These are phyloP conservation scores for Cystobasidiopsis lactophilus DNA, from an alignment of 768 basidiomycete genomes.

Conservation along the genomic window DNA sequence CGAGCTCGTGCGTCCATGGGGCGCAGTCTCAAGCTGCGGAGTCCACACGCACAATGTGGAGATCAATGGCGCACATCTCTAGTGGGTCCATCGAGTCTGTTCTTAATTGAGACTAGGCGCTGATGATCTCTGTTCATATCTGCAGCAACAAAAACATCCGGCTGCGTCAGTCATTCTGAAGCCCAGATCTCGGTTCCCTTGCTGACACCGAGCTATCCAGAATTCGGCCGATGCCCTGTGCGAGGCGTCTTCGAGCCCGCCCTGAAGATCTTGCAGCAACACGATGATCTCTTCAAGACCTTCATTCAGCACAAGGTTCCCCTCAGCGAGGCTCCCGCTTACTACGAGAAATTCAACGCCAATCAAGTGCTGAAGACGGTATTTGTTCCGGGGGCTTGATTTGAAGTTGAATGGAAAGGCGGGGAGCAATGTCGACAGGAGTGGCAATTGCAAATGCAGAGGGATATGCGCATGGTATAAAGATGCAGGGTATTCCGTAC, in stretches of 20 bases:
- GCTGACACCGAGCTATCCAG: neutral
- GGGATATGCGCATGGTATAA: too few species aligned
- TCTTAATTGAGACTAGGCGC: too few species aligned
- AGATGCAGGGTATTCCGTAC: too few species aligned
- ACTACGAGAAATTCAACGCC: neutral
- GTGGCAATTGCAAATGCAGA: too few species aligned
- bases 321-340: neutral
- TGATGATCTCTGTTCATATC: too few species aligned
- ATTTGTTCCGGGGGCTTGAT: too few species aligned
- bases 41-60: conserved; percentile 3
- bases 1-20: conserved; percentile 21
- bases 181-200: neutral
- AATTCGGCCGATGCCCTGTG: conserved; percentile 11
- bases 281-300: conserved; percentile 6
- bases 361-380: too few species aligned
- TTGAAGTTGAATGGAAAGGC: too few species aligned
- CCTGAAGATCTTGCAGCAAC: conserved; percentile 2
- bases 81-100: too few species aligned
- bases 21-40: conserved; percentile 21
- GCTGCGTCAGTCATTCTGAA: neutral
- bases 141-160: conserved; percentile 10
- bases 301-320: conserved; percentile 3
- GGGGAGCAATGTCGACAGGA: too few species aligned
- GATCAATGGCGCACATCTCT: neutral
- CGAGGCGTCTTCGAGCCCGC: conserved; percentile 9